phyloP scores from a whole-genome alignment of 306 rosid species.

The Lithocarpus polystachyus region DNA sequence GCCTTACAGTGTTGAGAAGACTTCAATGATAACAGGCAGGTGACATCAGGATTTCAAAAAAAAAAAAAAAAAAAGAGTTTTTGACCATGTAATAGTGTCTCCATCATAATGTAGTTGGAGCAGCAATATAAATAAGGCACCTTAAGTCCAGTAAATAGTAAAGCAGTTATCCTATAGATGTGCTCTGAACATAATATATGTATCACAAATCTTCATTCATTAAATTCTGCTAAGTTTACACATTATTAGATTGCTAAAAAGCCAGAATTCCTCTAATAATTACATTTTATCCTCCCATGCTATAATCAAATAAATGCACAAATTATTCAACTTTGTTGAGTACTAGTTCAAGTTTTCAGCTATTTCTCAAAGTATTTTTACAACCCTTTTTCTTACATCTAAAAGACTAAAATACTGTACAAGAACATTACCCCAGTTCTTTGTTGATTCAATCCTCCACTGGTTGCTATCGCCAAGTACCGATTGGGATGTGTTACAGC shows the following conservation, averaged over 20 bases:
- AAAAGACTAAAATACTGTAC: constrained; percentile 4
- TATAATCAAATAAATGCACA: not conserved
- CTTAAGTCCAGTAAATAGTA: not conserved
- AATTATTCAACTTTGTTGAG: not conserved
- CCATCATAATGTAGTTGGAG: not conserved
- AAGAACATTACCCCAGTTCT: constrained; percentile 82
- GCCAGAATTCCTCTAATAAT: not conserved
- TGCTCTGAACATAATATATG: not conserved
- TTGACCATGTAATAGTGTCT: constrained; percentile 3
- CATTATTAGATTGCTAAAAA: not conserved
- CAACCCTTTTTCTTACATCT: not conserved
- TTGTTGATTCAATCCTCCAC: constrained; percentile 99
- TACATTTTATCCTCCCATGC: not conserved
- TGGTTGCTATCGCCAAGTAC: constrained; percentile 84
- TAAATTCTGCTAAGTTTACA: not conserved
- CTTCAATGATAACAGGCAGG: constrained; percentile 4
- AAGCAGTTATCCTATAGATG: not conserved
- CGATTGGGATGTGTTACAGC: constrained; percentile 52
- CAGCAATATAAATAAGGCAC: not conserved
- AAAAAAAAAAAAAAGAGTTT: not conserved
- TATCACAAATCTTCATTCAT: not conserved
- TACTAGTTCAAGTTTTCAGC: not conserved
- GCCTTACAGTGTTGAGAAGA: not conserved
- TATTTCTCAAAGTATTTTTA: not conserved
- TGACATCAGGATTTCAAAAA: not conserved